Evolutionary conservation across 2,329 filamentous ascomycete genomes (phyloP), one percentile per base, ranked within the genome.

Genomic region (Penicillium sp.): DNA sequence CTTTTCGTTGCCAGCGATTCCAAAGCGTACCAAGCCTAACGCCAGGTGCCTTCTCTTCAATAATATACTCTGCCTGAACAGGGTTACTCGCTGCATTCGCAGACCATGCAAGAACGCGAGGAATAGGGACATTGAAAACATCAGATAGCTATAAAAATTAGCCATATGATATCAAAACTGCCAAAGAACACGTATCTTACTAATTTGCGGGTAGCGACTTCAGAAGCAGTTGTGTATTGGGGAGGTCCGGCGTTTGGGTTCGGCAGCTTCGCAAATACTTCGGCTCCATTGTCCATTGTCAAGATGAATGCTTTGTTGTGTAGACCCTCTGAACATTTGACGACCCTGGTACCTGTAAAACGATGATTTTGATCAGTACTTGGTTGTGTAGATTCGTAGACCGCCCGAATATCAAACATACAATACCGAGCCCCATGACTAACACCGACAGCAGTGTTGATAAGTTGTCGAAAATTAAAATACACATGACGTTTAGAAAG

Each of bases 21-120:
- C 71, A 75, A 14, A 71, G 47, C 1, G 61, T 40, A 59, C 62
- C 61, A 38, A 72, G 62, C 40, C 65, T 65, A 3, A 70, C 59
- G 3, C 71, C 70, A n/a, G 40, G 23, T 5, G 61, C 62, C 57
- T 66, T 63, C 57, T 69, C 64, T 57, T 61, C 60, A 35, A 67
- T 59, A 35, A 66, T 66, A 56, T 70, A 72, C 60, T 71, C 69
- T 35, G 66, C 65, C n/a, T 65, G 65, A 49, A 70, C 64, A 21
- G 64, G 58, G 52, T 64, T 70, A 5, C 26, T 52, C 14, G 65
- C 62, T 66, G 50, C 50, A 12, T 53, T 16, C 0, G 2, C 11
- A 53, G 50, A 46, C 70, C 69, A 74, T 14, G 64, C 66, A 12
- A 66, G 60, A 12, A 72, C 66, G 57, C 59, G 66, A 5, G 71